Base-by-base conservation (phyloP, 2,329 filamentous ascomycete genomes). In the Cercospora janseana region DNA sequence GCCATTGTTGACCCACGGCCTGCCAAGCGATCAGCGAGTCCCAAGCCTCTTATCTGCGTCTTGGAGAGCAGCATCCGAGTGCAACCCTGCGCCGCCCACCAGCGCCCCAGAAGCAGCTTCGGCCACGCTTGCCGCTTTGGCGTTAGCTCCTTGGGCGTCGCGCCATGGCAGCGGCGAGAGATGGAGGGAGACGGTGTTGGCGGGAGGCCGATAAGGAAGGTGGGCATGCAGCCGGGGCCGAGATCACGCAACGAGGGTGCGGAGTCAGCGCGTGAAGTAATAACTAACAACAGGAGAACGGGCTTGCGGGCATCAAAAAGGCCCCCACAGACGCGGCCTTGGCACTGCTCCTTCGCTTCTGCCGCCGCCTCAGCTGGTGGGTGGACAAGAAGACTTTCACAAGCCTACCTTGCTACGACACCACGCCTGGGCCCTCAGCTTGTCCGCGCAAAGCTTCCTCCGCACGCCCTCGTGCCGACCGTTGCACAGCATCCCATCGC, bases 361-460 rank as follows among this genome's bases (percentile, higher is more conserved):
- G n/a, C n/a, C n/a, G n/a, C n/a, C n/a, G n/a, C n/a, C n/a, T n/a
- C n/a, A n/a, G n/a, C n/a, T n/a, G n/a, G n/a, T n/a, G n/a, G n/a
- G n/a, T n/a, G n/a, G n/a, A n/a, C n/a, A n/a, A n/a, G n/a, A n/a
- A n/a, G n/a, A n/a, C n/a, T n/a, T n/a, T n/a, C n/a, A n/a, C n/a
- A n/a, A n/a, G n/a, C n/a, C n/a, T n/a, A n/a, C n/a, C n/a, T n/a
- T n/a, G n/a, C n/a, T n/a, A n/a, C n/a, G n/a, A n/a, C n/a, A n/a
- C n/a, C n/a, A n/a, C n/a, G n/a, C n/a, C n/a, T n/a, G n/a, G n/a
- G n/a, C n/a, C n/a, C 3, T 18, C 34, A 23, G 34, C 34, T 23
- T 37, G 23, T 37, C n/a, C 34, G 34, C 4, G 52, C 12, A 55
- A 46, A 24, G 37, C 32, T 34, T 61, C 60, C 45, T 58, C 50